phyloP scores from a whole-genome alignment of 2,329 filamentous ascomycete species.

The Alternaria incomplexa region DNA sequence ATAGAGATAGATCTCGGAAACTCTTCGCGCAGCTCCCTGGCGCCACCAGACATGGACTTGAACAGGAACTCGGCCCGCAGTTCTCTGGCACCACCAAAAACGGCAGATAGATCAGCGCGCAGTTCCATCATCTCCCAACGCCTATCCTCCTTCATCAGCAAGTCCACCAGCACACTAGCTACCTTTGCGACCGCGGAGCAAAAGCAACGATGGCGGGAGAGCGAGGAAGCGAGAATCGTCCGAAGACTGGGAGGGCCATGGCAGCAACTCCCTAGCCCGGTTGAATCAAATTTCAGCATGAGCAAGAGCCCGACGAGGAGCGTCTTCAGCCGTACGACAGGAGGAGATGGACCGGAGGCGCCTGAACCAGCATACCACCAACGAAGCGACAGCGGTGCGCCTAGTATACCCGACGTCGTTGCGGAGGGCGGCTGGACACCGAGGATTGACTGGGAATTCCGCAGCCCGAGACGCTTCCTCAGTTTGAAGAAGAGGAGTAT shows the following conservation, averaged over 20 bases:
- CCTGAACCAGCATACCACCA: conserved; percentile 4
- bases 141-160: conserved; percentile 6
- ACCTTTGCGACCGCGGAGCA: conserved; percentile 11
- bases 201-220: conserved; percentile 25
- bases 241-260: conserved; percentile 29
- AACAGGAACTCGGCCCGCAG: conserved; percentile 1
- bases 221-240: conserved; percentile 28
- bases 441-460: conserved; percentile 26
- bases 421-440: conserved; percentile 25
- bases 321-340: conserved; percentile 5
- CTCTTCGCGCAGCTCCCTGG: background rate
- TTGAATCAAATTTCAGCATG: conserved; percentile 5
- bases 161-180: background rate
- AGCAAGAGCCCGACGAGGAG: conserved; percentile 4
- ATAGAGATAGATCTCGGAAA: conserved; percentile 13
- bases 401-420: conserved; percentile 26
- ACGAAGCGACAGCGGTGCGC: conserved; percentile 17
- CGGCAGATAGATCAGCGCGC: conserved; percentile 3
- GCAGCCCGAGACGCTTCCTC: conserved; percentile 22
- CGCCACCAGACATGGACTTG: background rate
- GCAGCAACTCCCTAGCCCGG: conserved; percentile 14
- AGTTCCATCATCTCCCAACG: conserved; percentile 12
- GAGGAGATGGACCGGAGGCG: background rate
- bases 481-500: conserved; percentile 27
- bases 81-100: conserved; percentile 2